phyloP scores from a whole-genome alignment of 495 filamentous ascomycete species.

The Corynascus novoguineensis region DNA sequence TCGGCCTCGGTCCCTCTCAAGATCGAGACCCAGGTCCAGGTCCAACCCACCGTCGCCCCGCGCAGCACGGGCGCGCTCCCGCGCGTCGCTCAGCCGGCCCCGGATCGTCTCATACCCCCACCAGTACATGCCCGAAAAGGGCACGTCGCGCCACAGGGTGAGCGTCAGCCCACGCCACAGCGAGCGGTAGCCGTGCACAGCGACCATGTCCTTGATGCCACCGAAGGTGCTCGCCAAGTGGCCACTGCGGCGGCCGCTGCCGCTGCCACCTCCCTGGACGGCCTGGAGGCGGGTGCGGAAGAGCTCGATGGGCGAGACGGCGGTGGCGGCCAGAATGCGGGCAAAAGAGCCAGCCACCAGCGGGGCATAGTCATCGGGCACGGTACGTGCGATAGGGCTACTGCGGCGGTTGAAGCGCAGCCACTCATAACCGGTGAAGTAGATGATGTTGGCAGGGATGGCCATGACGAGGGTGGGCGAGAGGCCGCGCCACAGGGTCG shows the following conservation, averaged over 20 bases:
- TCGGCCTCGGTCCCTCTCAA: not conserved
- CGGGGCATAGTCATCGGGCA: constrained; percentile 67
- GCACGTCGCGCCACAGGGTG: constrained; percentile 94
- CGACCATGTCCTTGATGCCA: constrained; percentile 74
- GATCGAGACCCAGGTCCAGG: not conserved
- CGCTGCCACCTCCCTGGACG: constrained; percentile 41
- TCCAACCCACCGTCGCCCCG: constrained; percentile 23
- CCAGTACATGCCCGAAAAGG: constrained; percentile 97
- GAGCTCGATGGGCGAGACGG: constrained; percentile 88
- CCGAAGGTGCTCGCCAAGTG: constrained; percentile 67
- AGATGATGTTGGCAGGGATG: constrained; percentile 93
- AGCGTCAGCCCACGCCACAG: constrained; percentile 91
- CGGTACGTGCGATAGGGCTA: constrained; percentile 58
- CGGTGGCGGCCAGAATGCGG: constrained; percentile 71
- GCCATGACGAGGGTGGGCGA: constrained; percentile 92
- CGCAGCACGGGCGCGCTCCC: constrained; percentile 42
- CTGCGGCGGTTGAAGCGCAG: constrained; percentile 64
- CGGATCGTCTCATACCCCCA: constrained; percentile 88
- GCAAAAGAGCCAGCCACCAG: constrained; percentile 74
- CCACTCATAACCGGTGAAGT: constrained; percentile 98
- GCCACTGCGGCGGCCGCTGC: constrained; percentile 32
- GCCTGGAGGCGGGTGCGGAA: constrained; percentile 92
- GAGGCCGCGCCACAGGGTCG: constrained; percentile 86
- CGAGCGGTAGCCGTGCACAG: constrained; percentile 64
- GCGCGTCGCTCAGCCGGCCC: constrained; percentile 55